Conservation (phyloP, 208 protist genomes). For the Tritrichomonas musculus region DNA sequence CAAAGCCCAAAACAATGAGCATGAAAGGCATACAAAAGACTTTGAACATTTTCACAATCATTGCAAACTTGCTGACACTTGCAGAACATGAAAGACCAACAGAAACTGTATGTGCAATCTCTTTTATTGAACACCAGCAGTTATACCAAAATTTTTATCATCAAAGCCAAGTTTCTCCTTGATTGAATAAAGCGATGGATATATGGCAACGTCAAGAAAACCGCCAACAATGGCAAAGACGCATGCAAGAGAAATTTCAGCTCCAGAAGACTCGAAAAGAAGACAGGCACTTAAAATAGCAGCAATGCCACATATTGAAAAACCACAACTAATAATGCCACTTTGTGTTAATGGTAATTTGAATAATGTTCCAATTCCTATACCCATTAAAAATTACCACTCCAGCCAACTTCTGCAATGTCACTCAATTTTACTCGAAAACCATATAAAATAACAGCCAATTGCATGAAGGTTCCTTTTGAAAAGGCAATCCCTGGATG, state of each 20-base stretch:
- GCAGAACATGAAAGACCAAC: neutral
- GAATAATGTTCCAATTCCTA: no score
- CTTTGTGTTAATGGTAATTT: neutral
- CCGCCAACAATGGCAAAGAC: neutral
- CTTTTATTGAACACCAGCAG: slow-evolving; percentile 16
- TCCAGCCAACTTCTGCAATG: neutral
- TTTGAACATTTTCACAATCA: slow-evolving; percentile 32
- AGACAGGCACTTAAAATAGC: neutral
- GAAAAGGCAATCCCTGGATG: no score
- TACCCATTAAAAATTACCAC: no score
- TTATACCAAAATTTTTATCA: neutral
- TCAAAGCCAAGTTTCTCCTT: neutral
- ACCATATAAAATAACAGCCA: no score
- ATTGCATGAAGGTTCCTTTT: no score
- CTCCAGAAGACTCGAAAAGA: neutral
- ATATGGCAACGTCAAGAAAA: neutral
- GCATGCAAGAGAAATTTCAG: neutral
- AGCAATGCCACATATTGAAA: neutral
- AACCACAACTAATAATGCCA: neutral
- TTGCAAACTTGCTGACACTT: neutral
- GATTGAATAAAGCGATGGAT: neutral
- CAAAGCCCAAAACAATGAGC: neutral
- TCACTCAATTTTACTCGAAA: neutral
- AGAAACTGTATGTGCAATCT: slow-evolving; percentile 12
- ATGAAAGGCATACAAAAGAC: neutral